Evolutionary conservation across 257 asterid species (phyloP).

Genomic region (Solanum habrochaites): DNA sequence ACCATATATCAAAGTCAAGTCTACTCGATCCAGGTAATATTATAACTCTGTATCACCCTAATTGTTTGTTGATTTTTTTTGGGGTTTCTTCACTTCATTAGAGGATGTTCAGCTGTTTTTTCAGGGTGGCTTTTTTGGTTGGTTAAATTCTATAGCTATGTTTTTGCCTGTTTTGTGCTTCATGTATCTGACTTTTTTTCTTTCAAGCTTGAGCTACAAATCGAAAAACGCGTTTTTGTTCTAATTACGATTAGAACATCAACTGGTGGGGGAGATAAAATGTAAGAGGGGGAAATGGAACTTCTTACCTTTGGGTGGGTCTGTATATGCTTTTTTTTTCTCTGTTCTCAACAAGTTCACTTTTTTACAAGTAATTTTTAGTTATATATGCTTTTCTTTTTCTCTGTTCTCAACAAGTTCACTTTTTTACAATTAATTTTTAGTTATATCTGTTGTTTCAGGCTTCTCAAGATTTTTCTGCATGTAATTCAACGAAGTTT

Average conservation of each 20-base stretch:
- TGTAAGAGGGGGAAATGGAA: not conserved
- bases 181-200: not conserved
- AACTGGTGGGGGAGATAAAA: not conserved
- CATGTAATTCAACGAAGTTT: not conserved
- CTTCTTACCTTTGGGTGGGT: not conserved
- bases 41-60: conserved; percentile 2
- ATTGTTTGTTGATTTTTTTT: not conserved
- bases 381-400: not conserved
- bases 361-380: not conserved
- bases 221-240: not conserved
- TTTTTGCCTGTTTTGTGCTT: not conserved
- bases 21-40: not conserved
- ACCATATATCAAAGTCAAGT: not conserved
- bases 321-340: not conserved
- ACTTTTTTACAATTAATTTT: not conserved
- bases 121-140: not conserved
- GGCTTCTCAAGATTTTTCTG: not conserved
- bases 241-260: not conserved
- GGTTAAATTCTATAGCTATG: not conserved
- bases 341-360: not conserved
- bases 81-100: not conserved
- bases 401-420: not conserved
- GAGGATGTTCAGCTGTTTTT: not conserved
- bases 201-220: not conserved
- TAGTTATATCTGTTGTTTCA: not conserved